phyloP scores from a whole-genome alignment of 306 rosid species.

The Prunus fruticosa region DNA sequence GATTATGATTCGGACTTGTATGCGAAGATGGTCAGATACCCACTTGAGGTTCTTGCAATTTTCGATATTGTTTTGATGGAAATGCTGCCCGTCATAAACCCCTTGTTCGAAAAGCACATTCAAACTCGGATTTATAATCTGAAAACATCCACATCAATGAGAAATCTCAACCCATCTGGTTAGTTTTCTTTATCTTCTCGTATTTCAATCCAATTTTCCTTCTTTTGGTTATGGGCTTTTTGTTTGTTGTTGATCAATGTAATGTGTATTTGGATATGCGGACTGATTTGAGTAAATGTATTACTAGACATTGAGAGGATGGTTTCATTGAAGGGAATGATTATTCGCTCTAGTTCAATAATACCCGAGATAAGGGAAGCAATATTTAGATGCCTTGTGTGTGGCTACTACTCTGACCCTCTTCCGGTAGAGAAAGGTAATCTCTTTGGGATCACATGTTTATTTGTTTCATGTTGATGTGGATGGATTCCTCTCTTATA shows the following conservation, averaged over 20 bases:
- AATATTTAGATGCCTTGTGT: slow-evolving; percentile 89
- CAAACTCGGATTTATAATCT: slow-evolving; percentile 90
- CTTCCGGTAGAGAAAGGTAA: slow-evolving; percentile 84
- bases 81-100: slow-evolving; percentile 72
- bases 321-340: slow-evolving; percentile 92
- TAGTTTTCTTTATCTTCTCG: slow-evolving; percentile 14
- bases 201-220: background rate
- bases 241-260: background rate
- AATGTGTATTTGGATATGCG: background rate
- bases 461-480: background rate
- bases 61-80: slow-evolving; percentile 95
- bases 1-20: slow-evolving; percentile 88
- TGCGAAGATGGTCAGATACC: slow-evolving; percentile 87
- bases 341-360: slow-evolving; percentile 78
- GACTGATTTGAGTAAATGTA: slow-evolving; percentile 10
- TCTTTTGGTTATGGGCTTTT: background rate
- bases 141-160: slow-evolving; percentile 71
- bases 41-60: slow-evolving; percentile 93
- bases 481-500: background rate
- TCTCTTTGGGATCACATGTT: background rate
- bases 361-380: slow-evolving; percentile 97
- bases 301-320: slow-evolving; percentile 87
- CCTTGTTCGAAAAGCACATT: slow-evolving; percentile 83
- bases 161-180: slow-evolving; percentile 96
- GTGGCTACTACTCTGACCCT: slow-evolving; percentile 83